phyloP scores from a whole-genome alignment of 495 filamentous ascomycete genomes.

The Tuber calosporum region DNA sequence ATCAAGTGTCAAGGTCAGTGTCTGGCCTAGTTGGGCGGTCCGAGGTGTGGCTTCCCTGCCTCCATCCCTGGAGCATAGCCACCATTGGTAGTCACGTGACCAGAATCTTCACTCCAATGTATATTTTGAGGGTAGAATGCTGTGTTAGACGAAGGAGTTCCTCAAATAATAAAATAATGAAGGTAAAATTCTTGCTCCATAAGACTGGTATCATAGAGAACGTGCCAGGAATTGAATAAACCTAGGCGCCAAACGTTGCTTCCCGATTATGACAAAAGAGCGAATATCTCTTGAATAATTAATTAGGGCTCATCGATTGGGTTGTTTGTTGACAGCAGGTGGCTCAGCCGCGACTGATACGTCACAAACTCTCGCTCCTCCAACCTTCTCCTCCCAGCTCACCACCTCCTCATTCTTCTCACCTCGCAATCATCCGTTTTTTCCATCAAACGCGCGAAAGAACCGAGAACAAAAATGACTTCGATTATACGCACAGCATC shows the following conservation, averaged over 20 bases:
- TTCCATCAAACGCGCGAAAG: background rate
- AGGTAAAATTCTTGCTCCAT: background rate
- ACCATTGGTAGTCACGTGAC: background rate
- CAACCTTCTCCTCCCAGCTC: slow-evolving; percentile 2
- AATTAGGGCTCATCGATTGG: background rate
- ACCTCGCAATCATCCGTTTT: background rate
- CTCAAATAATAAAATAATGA: too few relatives aligned
- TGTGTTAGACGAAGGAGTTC: background rate
- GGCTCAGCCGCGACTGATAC: background rate
- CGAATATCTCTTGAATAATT: background rate
- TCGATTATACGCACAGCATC: slow-evolving; percentile 32
- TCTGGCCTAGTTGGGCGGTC: background rate
- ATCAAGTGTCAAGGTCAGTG: background rate
- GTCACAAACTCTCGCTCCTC: background rate
- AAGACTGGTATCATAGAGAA: background rate
- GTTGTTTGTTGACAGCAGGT: background rate
- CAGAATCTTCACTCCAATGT: background rate
- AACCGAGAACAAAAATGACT: slow-evolving; percentile 14
- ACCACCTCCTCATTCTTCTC: slow-evolving; percentile 7
- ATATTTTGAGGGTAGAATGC: background rate
- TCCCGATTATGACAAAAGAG: background rate
- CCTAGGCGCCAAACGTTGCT: too few relatives aligned
- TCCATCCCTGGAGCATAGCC: background rate
- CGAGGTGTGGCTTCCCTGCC: background rate
- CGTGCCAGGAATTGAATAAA: background rate